phyloP scores from a whole-genome alignment of 1,284 basidiomycete species.

The Pholiota adiposa region DNA sequence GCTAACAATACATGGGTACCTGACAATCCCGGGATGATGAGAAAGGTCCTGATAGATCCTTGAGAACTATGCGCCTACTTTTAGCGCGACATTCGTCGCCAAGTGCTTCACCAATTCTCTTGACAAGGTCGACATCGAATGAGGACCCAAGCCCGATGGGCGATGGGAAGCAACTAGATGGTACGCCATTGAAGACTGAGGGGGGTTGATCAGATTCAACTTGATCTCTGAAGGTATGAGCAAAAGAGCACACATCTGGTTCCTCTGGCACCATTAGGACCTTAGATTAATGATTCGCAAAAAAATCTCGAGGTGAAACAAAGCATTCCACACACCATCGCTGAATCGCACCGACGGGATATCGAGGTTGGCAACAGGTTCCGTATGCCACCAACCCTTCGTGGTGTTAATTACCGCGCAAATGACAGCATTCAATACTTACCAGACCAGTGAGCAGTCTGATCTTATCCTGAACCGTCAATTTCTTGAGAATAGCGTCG shows the following conservation, averaged over 20 bases:
- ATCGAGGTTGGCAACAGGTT: constrained; percentile 46
- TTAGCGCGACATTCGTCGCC: constrained; percentile 51
- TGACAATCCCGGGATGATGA: constrained; percentile 16
- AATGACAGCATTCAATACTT: too few relatives aligned
- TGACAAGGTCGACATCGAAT: constrained; percentile 50
- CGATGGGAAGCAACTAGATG: constrained; percentile 51
- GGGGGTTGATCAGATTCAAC: neutral
- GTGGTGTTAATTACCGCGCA: too few relatives aligned
- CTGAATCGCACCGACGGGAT: constrained; percentile 51
- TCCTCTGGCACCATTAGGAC: constrained; percentile 57
- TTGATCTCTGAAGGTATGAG: neutral
- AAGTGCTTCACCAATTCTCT: constrained; percentile 45
- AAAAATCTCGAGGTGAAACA: too few relatives aligned
- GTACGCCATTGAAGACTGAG: constrained; percentile 53
- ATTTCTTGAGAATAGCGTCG: constrained; percentile 39
- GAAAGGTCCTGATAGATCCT: neutral
- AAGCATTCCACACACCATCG: constrained; percentile 36
- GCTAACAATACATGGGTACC: constrained; percentile 51
- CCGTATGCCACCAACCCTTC: constrained; percentile 44
- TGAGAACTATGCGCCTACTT: constrained; percentile 31
- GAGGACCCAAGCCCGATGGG: constrained; percentile 54
- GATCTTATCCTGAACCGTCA: constrained; percentile 45
- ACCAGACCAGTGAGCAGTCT: constrained; percentile 45
- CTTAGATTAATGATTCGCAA: too few relatives aligned
- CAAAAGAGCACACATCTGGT: constrained; percentile 39